Conservation (phyloP, 371 early-diverging fungal genomes). For the Ordospora colligata region DNA sequence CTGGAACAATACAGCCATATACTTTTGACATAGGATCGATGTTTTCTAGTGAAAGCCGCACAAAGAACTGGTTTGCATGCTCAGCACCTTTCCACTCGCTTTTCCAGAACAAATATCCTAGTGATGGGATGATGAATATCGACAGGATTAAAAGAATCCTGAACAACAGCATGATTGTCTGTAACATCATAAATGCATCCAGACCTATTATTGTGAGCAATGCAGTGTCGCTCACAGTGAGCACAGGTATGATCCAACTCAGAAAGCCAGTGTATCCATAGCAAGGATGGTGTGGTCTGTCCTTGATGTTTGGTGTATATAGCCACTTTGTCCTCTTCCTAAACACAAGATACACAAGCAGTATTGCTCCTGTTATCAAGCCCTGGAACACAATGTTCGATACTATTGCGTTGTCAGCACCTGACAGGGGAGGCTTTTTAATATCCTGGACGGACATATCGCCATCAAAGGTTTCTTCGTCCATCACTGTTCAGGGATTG, state of each 20-base stretch:
- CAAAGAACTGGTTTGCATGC: slow-evolving; percentile 22
- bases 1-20: slow-evolving; percentile 9
- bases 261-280: slow-evolving; percentile 48
- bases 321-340: slow-evolving; percentile 57
- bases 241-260: slow-evolving; percentile 57
- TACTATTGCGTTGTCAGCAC: slow-evolving; percentile 45
- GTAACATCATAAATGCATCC: slow-evolving; percentile 62
- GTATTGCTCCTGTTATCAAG: background rate
- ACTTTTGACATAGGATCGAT: background rate
- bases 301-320: slow-evolving; percentile 56
- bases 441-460: background rate
- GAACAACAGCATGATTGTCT: slow-evolving; percentile 58
- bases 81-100: background rate
- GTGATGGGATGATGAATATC: slow-evolving; percentile 39
- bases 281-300: slow-evolving; percentile 57
- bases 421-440: slow-evolving; percentile 3
- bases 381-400: slow-evolving; percentile 53
- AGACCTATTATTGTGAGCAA: slow-evolving; percentile 59
- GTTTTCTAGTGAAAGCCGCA: slow-evolving; percentile 25
- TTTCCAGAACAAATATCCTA: slow-evolving; percentile 45
- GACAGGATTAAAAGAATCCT: slow-evolving; percentile 53
- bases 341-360: slow-evolving; percentile 49
- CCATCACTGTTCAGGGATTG: slow-evolving; percentile 3
- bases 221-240: slow-evolving; percentile 48
- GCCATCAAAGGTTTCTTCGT: background rate